Conservation (phyloP, 345 rosid genomes). For the Eucalyptus decipiens region DNA sequence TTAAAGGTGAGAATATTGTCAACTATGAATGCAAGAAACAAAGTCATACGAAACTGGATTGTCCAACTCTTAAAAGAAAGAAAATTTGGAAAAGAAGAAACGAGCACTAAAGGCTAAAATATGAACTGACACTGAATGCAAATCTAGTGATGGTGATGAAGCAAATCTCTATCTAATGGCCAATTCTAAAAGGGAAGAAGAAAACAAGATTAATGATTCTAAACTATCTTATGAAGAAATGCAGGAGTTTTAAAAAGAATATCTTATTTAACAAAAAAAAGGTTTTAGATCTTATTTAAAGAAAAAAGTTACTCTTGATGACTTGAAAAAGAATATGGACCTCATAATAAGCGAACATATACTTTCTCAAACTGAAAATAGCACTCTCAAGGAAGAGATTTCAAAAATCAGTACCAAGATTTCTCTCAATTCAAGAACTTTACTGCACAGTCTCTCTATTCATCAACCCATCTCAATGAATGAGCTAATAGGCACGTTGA, state of each 20-base stretch:
- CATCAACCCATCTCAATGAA: not conserved
- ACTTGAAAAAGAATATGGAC: not conserved
- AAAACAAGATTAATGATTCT: not conserved
- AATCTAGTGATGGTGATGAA: too few relatives aligned
- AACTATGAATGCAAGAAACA: too few relatives aligned
- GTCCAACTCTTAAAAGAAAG: too few relatives aligned
- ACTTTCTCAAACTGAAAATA: not conserved
- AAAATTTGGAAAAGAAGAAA: too few relatives aligned
- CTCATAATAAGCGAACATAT: not conserved
- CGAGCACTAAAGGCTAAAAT: too few relatives aligned
- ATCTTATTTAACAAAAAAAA: too few relatives aligned
- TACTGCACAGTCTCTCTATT: not conserved
- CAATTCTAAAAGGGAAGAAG: not conserved
- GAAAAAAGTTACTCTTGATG: not conserved
- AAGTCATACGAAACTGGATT: too few relatives aligned
- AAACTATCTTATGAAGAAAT: not conserved
- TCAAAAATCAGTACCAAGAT: fast-evolving
- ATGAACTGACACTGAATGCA: too few relatives aligned
- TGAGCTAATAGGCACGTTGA: not conserved
- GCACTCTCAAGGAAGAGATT: not conserved
- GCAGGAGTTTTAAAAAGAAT: not conserved
- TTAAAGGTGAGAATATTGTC: too few relatives aligned
- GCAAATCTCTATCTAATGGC: not conserved
- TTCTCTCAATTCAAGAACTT: not conserved
- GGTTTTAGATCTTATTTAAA: too few relatives aligned